These are phyloP conservation scores for Xerocomus cyaneibrunnescens DNA, from an alignment of 1,284 basidiomycete genomes.

Conservation along the genomic window DNA sequence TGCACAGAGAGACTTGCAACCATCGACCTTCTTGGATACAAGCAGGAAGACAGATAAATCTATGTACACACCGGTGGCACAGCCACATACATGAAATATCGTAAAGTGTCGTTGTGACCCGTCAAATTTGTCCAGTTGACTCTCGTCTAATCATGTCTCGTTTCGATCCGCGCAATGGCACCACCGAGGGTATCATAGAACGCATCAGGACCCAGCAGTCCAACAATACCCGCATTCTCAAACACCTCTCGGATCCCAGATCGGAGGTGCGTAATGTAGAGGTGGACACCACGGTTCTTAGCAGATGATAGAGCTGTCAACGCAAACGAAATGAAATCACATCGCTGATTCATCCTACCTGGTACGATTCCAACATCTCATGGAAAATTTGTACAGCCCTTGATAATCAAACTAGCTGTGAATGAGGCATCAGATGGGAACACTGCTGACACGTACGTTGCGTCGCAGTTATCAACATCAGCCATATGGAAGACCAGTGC, in stretches of 20 bases:
- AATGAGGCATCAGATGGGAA: neutral
- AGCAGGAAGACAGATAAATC: neutral
- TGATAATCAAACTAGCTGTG: slow-evolving; percentile 6
- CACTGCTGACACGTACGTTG: slow-evolving; percentile 58
- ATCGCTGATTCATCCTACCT: slow-evolving; percentile 41
- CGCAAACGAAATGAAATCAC: neutral
- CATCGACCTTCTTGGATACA: too few species aligned
- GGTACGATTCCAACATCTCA: slow-evolving; percentile 78
- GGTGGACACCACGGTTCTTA: slow-evolving; percentile 65
- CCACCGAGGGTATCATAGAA: slow-evolving; percentile 73
- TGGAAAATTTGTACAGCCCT: slow-evolving; percentile 85
- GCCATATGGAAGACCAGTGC: slow-evolving; percentile 87
- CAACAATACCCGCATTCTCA: slow-evolving; percentile 62
- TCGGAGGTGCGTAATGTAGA: slow-evolving; percentile 81
- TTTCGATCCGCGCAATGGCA: slow-evolving; percentile 54
- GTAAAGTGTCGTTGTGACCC: neutral
- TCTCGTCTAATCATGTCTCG: slow-evolving; percentile 17
- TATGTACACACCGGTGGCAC: neutral
- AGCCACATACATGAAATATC: slow-evolving; percentile 5
- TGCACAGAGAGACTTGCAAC: too few species aligned
- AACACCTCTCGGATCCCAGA: slow-evolving; percentile 58
- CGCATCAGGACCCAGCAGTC: slow-evolving; percentile 64
- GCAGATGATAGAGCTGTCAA: neutral
- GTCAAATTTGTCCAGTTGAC: neutral
- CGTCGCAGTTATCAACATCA: slow-evolving; percentile 82